Evolutionary conservation across 495 filamentous ascomycete species (phyloP), one percentile per base, ranked within the genome.

Genomic region (Hypoxylon trugodes): DNA sequence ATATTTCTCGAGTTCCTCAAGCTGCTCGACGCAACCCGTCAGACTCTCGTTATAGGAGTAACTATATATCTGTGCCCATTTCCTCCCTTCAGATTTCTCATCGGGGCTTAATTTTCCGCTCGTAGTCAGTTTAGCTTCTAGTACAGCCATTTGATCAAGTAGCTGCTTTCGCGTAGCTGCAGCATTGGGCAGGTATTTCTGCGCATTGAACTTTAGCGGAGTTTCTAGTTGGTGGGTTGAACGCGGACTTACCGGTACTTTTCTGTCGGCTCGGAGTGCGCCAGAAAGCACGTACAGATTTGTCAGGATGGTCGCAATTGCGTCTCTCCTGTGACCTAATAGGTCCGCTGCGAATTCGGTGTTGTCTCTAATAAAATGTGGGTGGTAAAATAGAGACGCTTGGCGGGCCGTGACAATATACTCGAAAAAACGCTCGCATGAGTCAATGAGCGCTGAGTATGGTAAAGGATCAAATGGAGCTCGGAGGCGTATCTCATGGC

Each of bases 281-380:
- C 81, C 79, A 1, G 84, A 82, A 1, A 87, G 72, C 52, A 85
- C 73, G 50, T 85, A 87, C 1, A 87, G 67, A 61, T 86, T 86
- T 67, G 83, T 80, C 0, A 87, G 67, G 22, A 87, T 82, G 7
- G 80, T 77, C 4, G 83, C 84, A 18, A 85, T 83, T 9, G 83
- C 79, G 54, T 86, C 82, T 36, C 84, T 74, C 24, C 84, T 76
- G 24, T 78, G 76, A 2, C 78, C 63, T 0, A 85, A 65, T 21
- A 87, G 72, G 4, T 72, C 68, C 45, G 74, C 71, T 1, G 74
- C 72, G 24, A 76, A 77, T 15, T 77, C 76, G 13, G 76, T 69
- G 38, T 76, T 74, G 51, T 78, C 76, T 60, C 73, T 56, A n/a
- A 76, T 73, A 25, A 69, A 77, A 35, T 74, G 71, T 1, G 82